phyloP scores from a whole-genome alignment of 768 basidiomycete species.

The Psilocybe azurescens region DNA sequence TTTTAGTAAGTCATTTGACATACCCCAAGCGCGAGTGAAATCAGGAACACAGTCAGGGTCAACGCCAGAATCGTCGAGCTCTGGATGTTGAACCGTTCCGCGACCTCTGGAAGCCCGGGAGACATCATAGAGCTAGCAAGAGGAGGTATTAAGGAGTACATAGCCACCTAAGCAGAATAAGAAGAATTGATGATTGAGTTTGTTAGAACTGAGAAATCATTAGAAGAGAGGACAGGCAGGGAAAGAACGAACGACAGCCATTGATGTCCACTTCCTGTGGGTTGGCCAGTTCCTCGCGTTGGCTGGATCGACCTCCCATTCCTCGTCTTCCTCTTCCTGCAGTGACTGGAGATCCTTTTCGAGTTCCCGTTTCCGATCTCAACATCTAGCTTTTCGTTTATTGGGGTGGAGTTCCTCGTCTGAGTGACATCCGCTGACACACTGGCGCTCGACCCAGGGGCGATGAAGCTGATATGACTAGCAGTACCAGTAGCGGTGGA shows the following conservation, averaged over 20 bases:
- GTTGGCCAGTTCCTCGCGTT: constrained; percentile 73
- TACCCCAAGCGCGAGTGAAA: constrained; percentile 66
- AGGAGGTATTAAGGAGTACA: constrained; percentile 43
- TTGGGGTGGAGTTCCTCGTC: background rate
- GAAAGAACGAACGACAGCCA: constrained; percentile 48
- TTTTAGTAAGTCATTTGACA: constrained; percentile 4
- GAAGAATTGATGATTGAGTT: background rate
- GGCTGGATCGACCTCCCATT: constrained; percentile 59
- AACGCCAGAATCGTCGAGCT: constrained; percentile 56
- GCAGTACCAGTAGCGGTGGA: no score
- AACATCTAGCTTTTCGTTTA: background rate
- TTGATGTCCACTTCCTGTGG: constrained; percentile 61
- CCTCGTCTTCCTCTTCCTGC: constrained; percentile 40
- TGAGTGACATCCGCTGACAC: background rate
- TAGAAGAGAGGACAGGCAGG: background rate
- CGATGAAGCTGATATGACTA: background rate
- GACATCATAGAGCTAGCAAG: constrained; percentile 60
- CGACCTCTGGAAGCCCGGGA: constrained; percentile 66
- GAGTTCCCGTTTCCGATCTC: background rate
- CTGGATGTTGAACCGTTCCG: constrained; percentile 53
- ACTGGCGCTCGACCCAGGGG: background rate
- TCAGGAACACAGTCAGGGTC: constrained; percentile 66
- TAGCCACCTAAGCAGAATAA: constrained; percentile 37
- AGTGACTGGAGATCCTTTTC: constrained; percentile 11
- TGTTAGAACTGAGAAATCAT: no score